A percentile compares a stretch with the other conserved stretches of the same genome.
Evolutionary conservation across 495 filamentous ascomycete genomes (phyloP).

Genomic region (Monascus purpureus): DNA sequence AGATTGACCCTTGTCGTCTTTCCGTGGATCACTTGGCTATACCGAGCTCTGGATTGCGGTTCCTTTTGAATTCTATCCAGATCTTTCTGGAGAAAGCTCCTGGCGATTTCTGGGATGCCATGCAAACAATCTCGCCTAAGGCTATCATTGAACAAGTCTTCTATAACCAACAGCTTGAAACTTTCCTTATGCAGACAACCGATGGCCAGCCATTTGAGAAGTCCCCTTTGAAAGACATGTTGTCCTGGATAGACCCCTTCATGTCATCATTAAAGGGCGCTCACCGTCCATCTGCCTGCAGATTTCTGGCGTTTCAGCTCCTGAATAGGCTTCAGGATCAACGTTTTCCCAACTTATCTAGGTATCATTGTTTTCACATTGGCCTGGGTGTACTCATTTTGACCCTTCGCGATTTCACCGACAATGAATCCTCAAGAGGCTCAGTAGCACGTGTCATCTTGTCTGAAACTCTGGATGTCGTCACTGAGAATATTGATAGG

Average conservation of each 20-base stretch:
- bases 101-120: slow-evolving; percentile 72
- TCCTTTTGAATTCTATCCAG: slow-evolving; percentile 50
- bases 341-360: slow-evolving; percentile 27
- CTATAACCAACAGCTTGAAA: slow-evolving; percentile 50
- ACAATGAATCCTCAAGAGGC: slow-evolving; percentile 29
- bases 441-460: slow-evolving; percentile 40
- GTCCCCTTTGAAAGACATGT: slow-evolving; percentile 42
- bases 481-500: slow-evolving; percentile 30
- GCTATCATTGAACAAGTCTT: slow-evolving; percentile 65
- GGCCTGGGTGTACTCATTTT: slow-evolving; percentile 36
- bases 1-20: slow-evolving; percentile 63
- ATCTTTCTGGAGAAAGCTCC: slow-evolving; percentile 57
- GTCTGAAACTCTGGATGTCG: slow-evolving; percentile 37
- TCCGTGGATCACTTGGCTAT: slow-evolving; percentile 60
- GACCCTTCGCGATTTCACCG: slow-evolving; percentile 38
- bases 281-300: slow-evolving; percentile 58
- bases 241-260: slow-evolving; percentile 63
- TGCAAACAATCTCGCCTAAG: slow-evolving; percentile 61
- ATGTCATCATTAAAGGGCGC: slow-evolving; percentile 59
- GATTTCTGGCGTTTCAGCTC: slow-evolving; percentile 53
- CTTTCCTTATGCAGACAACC: slow-evolving; percentile 41
- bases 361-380: slow-evolving; percentile 35
- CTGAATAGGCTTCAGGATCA: slow-evolving; percentile 47
- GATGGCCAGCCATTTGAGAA: slow-evolving; percentile 39
- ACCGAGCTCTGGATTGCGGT: slow-evolving; percentile 41